phyloP scores from a whole-genome alignment of 2,329 filamentous ascomycete species.

The Helotiales sp. region DNA sequence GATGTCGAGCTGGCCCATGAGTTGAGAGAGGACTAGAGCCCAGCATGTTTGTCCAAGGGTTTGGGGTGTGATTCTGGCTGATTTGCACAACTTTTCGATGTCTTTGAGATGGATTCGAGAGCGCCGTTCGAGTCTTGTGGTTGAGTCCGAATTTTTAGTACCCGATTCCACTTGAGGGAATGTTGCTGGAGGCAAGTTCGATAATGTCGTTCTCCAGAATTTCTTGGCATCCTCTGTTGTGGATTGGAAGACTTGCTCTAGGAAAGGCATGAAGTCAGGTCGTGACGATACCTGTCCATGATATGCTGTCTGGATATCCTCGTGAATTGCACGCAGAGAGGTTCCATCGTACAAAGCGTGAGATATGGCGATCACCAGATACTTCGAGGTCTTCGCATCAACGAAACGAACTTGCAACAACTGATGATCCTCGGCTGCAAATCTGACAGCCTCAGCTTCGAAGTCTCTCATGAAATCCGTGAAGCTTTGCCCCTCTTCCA shows the following conservation, averaged over 20 bases:
- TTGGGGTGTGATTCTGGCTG: constrained; percentile 73
- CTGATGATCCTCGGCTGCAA: constrained; percentile 45
- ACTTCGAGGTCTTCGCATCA: constrained; percentile 43
- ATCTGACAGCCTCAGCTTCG: constrained; percentile 46
- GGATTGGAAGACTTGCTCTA: constrained; percentile 52
- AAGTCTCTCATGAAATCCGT: constrained; percentile 48
- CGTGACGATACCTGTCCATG: constrained; percentile 48
- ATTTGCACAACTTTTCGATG: constrained; percentile 66
- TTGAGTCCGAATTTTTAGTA: background rate
- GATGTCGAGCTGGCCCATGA: constrained; percentile 70
- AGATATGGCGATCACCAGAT: constrained; percentile 71
- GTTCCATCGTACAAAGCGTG: constrained; percentile 92
- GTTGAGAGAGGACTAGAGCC: constrained; percentile 70
- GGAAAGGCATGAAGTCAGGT: constrained; percentile 55
- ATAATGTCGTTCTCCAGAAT: constrained; percentile 77
- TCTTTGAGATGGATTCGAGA: constrained; percentile 50
- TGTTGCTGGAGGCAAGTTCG: constrained; percentile 50
- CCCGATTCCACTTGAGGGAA: constrained; percentile 46
- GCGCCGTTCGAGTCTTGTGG: constrained; percentile 51
- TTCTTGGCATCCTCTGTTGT: constrained; percentile 51
- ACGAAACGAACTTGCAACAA: constrained; percentile 58
- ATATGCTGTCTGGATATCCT: constrained; percentile 72
- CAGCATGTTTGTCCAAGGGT: constrained; percentile 78
- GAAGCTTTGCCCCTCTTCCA: constrained; percentile 18
- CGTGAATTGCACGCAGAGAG: constrained; percentile 77